These are phyloP conservation scores for Boletus vermiculosoides DNA, from an alignment of 768 basidiomycete species.

Conservation along the genomic window DNA sequence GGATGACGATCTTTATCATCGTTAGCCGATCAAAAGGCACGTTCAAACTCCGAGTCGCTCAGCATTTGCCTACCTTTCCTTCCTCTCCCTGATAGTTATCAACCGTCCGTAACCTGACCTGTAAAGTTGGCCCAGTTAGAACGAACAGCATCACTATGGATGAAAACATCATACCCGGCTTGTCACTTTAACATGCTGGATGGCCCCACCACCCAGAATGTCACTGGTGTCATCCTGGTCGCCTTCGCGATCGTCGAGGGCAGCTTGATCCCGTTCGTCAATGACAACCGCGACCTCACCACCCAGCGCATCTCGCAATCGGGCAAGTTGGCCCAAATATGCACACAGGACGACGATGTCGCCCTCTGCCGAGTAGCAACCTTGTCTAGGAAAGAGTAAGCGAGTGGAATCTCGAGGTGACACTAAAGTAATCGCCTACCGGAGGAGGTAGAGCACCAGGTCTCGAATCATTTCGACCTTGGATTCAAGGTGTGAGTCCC, in stretches of 20 bases:
- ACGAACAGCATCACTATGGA: background rate
- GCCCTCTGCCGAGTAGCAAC: slow-evolving; percentile 44
- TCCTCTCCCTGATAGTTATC: slow-evolving; percentile 82
- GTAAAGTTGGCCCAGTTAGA: background rate
- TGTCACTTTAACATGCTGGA: slow-evolving; percentile 52
- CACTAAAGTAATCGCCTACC: slow-evolving; percentile 20
- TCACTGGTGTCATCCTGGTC: slow-evolving; percentile 35
- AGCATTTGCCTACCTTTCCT: slow-evolving; percentile 41
- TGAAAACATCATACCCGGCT: slow-evolving; percentile 41
- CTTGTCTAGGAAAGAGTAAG: slow-evolving; percentile 37
- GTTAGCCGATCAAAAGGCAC: background rate
- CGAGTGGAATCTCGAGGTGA: background rate
- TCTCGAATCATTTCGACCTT: slow-evolving; percentile 50
- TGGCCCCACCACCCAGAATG: slow-evolving; percentile 8
- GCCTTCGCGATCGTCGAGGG: slow-evolving; percentile 53
- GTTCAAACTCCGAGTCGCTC: background rate
- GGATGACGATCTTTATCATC: slow-evolving; percentile 56
- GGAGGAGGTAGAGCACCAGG: slow-evolving; percentile 51
- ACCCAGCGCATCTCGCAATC: slow-evolving; percentile 42
- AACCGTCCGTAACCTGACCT: slow-evolving; percentile 72
- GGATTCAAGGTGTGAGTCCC: background rate
- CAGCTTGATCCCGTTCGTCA: slow-evolving; percentile 65
- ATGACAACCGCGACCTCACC: slow-evolving; percentile 59
- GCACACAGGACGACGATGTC: slow-evolving; percentile 56
- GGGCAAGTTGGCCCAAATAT: slow-evolving; percentile 50